Evolutionary conservation across 2,329 filamentous ascomycete genomes (phyloP).

Genomic region (Cadophora luteo-olivacea): DNA sequence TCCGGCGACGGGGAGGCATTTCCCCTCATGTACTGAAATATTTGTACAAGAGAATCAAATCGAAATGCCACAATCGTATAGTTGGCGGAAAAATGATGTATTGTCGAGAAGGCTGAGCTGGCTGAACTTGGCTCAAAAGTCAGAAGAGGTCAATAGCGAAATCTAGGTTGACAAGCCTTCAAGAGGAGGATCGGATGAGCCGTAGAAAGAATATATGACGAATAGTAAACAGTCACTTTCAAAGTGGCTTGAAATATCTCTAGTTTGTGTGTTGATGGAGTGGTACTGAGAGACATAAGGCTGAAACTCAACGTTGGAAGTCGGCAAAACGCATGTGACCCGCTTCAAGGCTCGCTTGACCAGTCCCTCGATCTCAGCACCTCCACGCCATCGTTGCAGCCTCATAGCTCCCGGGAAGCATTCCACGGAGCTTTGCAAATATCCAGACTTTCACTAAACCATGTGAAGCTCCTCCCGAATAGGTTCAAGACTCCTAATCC

Average conservation of each 20-base stretch:
- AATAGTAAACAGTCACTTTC: background rate
- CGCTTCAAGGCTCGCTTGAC: conserved; percentile 4
- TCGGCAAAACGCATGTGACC: conserved; percentile 7
- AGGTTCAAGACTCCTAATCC: conserved; percentile 6
- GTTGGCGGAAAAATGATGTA: background rate
- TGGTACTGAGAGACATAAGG: conserved; percentile 1
- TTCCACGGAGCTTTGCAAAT: background rate
- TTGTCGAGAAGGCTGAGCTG: background rate
- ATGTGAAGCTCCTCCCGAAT: conserved; percentile 25
- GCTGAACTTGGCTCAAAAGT: background rate
- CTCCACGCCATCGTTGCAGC: conserved; percentile 14
- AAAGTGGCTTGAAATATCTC: background rate
- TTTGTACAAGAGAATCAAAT: background rate
- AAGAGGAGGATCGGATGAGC: background rate
- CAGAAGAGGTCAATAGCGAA: background rate
- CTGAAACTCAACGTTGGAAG: background rate
- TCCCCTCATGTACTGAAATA: background rate
- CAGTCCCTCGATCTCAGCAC: conserved; percentile 9
- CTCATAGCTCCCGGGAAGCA: conserved; percentile 1
- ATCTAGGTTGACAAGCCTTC: background rate
- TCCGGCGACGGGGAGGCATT: conserved; percentile 16
- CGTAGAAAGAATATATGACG: background rate
- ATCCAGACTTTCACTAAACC: conserved; percentile 5
- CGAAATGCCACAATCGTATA: background rate
- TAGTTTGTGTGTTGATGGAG: background rate